Percentiles rank a stretch among this genome's conserved stretches.
phyloP scores from a whole-genome alignment of 1,284 basidiomycete species.

The Fomitiporia mediterranea region DNA sequence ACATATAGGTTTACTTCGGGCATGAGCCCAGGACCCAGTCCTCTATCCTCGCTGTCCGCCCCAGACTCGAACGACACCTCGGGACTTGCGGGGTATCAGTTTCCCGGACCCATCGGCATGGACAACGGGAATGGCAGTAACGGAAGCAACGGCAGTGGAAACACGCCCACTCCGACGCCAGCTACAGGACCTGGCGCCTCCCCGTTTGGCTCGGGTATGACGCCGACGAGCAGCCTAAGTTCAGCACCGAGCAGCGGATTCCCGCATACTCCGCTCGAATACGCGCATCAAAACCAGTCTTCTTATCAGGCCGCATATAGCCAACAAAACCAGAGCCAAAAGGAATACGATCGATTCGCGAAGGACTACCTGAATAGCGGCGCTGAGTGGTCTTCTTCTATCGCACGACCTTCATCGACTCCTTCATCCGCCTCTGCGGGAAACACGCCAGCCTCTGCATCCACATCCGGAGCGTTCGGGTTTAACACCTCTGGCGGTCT shows the following conservation, averaged over 20 bases:
- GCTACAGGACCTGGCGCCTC: neutral
- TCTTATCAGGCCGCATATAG: conserved; percentile 4
- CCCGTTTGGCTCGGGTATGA: conserved; percentile 1
- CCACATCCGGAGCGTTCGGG: conserved; percentile 49
- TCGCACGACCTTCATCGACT: neutral
- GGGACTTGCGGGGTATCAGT: conserved; percentile 18
- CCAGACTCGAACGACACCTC: neutral
- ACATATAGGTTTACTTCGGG: neutral
- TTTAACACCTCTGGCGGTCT: conserved; percentile 39
- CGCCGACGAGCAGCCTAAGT: conserved; percentile 9
- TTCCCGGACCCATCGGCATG: conserved; percentile 5
- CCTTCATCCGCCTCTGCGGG: neutral
- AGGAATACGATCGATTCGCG: neutral
- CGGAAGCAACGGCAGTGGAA: neutral
- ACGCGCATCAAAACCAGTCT: conserved; percentile 1
- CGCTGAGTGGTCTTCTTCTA: conserved; percentile 4
- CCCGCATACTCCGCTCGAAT: conserved; percentile 17
- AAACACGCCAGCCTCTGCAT: conserved; percentile 38
- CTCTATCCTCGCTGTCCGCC: neutral
- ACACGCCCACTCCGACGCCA: conserved; percentile 1
- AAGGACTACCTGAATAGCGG: conserved; percentile 4
- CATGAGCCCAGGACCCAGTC: neutral
- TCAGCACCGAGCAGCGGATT: conserved; percentile 8
- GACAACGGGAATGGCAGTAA: neutral
- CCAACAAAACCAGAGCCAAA: neutral